Conservation (phyloP, 495 filamentous ascomycete genomes). For the Acidiella bohemica region DNA sequence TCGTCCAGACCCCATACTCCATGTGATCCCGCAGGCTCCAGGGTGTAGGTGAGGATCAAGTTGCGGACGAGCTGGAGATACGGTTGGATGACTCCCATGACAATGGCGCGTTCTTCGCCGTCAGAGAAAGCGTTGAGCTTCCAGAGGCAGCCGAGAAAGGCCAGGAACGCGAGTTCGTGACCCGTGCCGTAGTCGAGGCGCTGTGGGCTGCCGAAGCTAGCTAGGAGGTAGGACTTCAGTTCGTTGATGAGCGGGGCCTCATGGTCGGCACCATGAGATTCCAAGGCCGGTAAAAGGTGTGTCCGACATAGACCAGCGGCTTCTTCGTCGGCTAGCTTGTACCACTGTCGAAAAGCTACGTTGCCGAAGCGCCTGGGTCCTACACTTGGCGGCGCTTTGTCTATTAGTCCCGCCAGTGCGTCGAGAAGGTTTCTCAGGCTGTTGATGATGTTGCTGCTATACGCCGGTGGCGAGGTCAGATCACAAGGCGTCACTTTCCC, state of each 20-base stretch:
- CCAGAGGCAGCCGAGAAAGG: conserved; percentile 82
- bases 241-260: conserved; percentile 42
- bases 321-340: conserved; percentile 49
- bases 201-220: conserved; percentile 76
- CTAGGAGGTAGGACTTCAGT: conserved; percentile 65
- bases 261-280: conserved; percentile 1
- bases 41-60: conserved; percentile 80
- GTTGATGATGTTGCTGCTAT: conserved; percentile 51
- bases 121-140: conserved; percentile 64
- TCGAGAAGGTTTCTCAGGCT: conserved; percentile 49
- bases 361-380: conserved; percentile 89
- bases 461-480: conserved; percentile 19
- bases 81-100: conserved; percentile 70
- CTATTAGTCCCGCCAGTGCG: conserved; percentile 50
- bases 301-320: conserved; percentile 15
- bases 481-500: conserved; percentile 28
- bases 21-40: conserved; percentile 66
- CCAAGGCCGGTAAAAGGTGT: conserved; percentile 37
- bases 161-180: conserved; percentile 87
- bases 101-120: conserved; percentile 57
- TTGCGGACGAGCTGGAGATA: conserved; percentile 73
- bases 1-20: conserved; percentile 98
- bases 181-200: conserved; percentile 92
- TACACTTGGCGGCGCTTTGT: conserved; percentile 66
- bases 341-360: conserved; percentile 73